Evolutionary conservation across 2,329 filamentous ascomycete species (phyloP).

Genomic region (Pseudogymnoascus sp.): DNA sequence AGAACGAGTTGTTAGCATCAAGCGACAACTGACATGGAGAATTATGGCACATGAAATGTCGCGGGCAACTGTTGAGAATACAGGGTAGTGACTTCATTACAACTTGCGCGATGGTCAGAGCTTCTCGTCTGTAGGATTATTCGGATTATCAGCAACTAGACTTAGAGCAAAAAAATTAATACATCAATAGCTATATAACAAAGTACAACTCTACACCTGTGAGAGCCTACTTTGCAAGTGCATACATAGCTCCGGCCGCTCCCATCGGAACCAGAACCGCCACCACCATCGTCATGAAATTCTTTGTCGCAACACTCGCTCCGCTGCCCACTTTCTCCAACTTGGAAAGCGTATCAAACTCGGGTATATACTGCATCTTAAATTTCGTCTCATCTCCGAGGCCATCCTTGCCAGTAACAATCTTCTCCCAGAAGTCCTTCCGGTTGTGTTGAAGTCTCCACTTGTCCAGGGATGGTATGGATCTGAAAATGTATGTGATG

Average conservation of each 20-base stretch:
- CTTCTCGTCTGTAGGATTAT: background rate
- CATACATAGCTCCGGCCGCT: background rate
- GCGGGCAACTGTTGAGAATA: background rate
- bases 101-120: background rate
- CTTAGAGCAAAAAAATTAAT: background rate
- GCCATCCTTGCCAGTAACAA: constrained; percentile 31
- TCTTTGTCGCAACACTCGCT: background rate
- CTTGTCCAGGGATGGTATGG: constrained; percentile 36
- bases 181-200: constrained; percentile 2
- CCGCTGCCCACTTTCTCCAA: constrained; percentile 15
- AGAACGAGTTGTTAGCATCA: background rate
- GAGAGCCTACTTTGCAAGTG: background rate
- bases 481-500: constrained; percentile 25
- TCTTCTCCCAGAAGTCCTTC: background rate
- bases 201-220: background rate
- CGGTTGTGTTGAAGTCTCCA: background rate
- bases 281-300: background rate
- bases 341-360: constrained; percentile 36
- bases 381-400: constrained; percentile 58
- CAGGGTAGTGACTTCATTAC: background rate
- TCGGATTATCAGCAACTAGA: background rate
- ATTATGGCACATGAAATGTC: background rate
- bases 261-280: background rate
- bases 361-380: constrained; percentile 64
- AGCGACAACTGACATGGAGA: background rate